Evolutionary conservation across 768 basidiomycete genomes (phyloP).

Genomic region (Calocybe cyanea): DNA sequence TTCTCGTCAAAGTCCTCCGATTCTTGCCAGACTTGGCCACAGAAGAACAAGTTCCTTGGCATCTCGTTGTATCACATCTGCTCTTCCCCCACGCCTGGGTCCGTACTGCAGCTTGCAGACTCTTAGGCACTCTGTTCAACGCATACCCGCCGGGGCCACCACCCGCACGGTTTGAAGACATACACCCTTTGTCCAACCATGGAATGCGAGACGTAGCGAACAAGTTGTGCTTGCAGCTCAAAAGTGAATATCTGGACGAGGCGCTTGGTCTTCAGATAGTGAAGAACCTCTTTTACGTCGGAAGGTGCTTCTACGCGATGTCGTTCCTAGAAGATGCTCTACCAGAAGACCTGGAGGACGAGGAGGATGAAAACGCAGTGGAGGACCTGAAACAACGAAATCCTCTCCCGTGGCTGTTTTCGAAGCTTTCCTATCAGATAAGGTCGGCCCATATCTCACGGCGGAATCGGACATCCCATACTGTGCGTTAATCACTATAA

Average conservation of each 20-base stretch:
- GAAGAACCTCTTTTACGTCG: constrained; percentile 92
- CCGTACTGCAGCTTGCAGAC: constrained; percentile 71
- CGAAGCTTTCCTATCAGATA: constrained; percentile 85
- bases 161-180: constrained; percentile 21
- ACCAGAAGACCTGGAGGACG: constrained; percentile 19
- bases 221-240: constrained; percentile 74
- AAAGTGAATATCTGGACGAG: constrained; percentile 75
- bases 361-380: constrained; percentile 22
- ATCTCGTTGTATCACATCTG: constrained; percentile 57
- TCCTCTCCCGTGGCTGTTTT: constrained; percentile 90
- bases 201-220: constrained; percentile 69
- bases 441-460: constrained; percentile 72
- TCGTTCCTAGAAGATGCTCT: constrained; percentile 18
- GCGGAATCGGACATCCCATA: constrained; percentile 44
- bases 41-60: constrained; percentile 57
- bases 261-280: constrained; percentile 77
- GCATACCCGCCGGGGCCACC: constrained; percentile 43
- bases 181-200: constrained; percentile 46
- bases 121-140: constrained; percentile 69
- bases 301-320: constrained; percentile 69
- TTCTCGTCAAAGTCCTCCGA: constrained; percentile 58
- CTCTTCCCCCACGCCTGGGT: constrained; percentile 96
- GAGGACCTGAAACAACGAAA: constrained; percentile 33
- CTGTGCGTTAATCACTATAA: constrained; percentile 32
- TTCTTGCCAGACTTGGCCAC: constrained; percentile 48